A percentile compares a stretch with the other conserved stretches of the same genome.
Conservation (phyloP, 257 asterid species). For the Plantago major region DNA sequence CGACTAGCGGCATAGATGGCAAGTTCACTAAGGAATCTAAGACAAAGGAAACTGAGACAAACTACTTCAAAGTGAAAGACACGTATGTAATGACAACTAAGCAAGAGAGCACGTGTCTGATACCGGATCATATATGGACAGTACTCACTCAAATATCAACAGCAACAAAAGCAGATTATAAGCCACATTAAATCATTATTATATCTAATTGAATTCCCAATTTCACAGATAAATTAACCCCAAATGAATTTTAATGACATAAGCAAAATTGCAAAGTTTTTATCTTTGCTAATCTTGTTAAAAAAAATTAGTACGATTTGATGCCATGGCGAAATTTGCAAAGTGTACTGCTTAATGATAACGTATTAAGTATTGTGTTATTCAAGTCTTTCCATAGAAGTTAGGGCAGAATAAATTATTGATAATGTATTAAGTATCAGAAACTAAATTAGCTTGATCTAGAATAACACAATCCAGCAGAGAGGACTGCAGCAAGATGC, state of each 20-base stretch:
- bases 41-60: constrained; percentile 16
- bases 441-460: constrained; percentile 10
- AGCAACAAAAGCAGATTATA: background rate
- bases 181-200: constrained; percentile 7
- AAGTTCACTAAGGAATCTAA: constrained; percentile 14
- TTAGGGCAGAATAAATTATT: background rate
- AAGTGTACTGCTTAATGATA: background rate
- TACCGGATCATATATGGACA: background rate
- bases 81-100: constrained; percentile 17
- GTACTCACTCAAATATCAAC: background rate
- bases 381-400: constrained; percentile 1
- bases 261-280: background rate
- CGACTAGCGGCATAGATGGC: constrained; percentile 18
- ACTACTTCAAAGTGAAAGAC: constrained; percentile 1
- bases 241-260: background rate
- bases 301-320: background rate
- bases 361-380: no score
- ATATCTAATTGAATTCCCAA: constrained; percentile 8
- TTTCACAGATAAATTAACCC: background rate
- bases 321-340: constrained; percentile 1
- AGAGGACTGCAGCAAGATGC: constrained; percentile 6
- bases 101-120: constrained; percentile 19
- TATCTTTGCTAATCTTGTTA: background rate
- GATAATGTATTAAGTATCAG: constrained; percentile 6
- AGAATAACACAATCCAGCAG: background rate